Conservation (phyloP, 106 monocot species). For the Acanthochlamys bracteata region DNA sequence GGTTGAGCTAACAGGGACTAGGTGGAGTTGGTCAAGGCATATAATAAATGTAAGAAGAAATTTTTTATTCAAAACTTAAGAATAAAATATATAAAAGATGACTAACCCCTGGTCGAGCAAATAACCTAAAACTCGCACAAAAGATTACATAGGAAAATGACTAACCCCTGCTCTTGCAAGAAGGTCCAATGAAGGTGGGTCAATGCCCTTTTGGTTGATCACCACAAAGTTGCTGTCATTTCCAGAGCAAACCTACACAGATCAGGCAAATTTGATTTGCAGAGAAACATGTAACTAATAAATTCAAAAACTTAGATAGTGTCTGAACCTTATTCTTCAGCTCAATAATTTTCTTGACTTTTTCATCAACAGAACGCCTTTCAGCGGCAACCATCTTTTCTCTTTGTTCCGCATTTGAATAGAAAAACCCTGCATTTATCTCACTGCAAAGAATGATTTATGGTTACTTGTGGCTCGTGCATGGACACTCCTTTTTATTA, state of each 20-base stretch:
- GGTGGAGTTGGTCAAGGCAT: too few species aligned
- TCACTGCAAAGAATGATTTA: slow-evolving; percentile 45
- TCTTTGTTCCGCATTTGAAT: slow-evolving; percentile 94
- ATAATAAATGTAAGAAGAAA: too few species aligned
- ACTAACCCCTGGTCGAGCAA: too few species aligned
- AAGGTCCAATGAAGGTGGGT: slow-evolving; percentile 95
- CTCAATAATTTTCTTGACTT: slow-evolving; percentile 80
- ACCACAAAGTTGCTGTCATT: slow-evolving; percentile 87
- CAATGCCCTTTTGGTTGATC: slow-evolving; percentile 99
- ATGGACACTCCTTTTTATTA: slow-evolving; percentile 5
- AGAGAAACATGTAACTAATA: neutral
- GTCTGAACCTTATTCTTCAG: slow-evolving; percentile 69
- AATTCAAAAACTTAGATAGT: neutral
- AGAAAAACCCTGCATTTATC: slow-evolving; percentile 99
- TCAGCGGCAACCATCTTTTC: slow-evolving; percentile 99
- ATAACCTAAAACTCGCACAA: neutral
- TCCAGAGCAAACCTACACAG: slow-evolving; percentile 61
- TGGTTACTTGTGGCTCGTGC: too few species aligned
- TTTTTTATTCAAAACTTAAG: too few species aligned
- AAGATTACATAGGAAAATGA: slow-evolving; percentile 1
- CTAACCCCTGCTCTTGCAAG: slow-evolving; percentile 92
- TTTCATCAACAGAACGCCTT: slow-evolving; percentile 88
- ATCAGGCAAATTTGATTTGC: neutral
- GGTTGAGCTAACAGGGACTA: too few species aligned
- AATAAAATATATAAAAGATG: too few species aligned